Percentiles rank a stretch among this genome's conserved stretches.
phyloP scores from a whole-genome alignment of 2,329 filamentous ascomycete species.

The Penicillium sumatraense region DNA sequence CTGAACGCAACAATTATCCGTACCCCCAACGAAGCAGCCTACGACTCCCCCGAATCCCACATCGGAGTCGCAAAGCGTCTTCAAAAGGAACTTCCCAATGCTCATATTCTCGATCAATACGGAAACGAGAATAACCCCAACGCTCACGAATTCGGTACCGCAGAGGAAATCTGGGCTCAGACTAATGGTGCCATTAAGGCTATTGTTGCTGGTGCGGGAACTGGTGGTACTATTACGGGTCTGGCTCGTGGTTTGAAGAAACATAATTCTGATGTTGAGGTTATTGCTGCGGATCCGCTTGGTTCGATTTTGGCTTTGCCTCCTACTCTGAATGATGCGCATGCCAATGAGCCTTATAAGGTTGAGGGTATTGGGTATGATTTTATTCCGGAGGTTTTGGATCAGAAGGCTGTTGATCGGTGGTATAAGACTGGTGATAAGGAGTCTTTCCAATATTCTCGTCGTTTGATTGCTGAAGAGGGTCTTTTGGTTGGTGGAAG shows the following conservation, averaged over 20 bases:
- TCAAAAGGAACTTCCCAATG: slow-evolving; percentile 94
- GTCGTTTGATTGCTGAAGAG: slow-evolving; percentile 89
- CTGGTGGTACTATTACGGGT: slow-evolving; percentile 92
- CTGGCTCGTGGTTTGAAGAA: slow-evolving; percentile 83
- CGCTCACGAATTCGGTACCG: slow-evolving; percentile 92
- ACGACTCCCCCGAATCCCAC: slow-evolving; percentile 91
- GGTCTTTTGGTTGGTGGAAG: slow-evolving; percentile 91
- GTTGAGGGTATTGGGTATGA: slow-evolving; percentile 99
- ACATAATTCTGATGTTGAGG: slow-evolving; percentile 82
- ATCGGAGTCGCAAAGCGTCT: slow-evolving; percentile 91
- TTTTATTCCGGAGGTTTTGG: slow-evolving; percentile 92
- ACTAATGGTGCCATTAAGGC: slow-evolving; percentile 80
- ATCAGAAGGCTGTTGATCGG: slow-evolving; percentile 77
- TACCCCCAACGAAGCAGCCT: slow-evolving; percentile 93
- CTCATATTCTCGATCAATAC: slow-evolving; percentile 97
- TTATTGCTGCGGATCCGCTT: slow-evolving; percentile 89
- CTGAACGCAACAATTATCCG: slow-evolving; percentile 97
- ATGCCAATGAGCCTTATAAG: slow-evolving; percentile 86
- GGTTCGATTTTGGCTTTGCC: slow-evolving; percentile 91
- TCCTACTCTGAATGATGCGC: slow-evolving; percentile 75
- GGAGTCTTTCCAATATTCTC: slow-evolving; percentile 88
- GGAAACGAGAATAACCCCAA: slow-evolving; percentile 87
- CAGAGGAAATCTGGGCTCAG: slow-evolving; percentile 95
- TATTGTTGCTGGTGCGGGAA: slow-evolving; percentile 89
- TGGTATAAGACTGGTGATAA: slow-evolving; percentile 99